These are phyloP conservation scores for Didymella pomorum DNA, from an alignment of 2,329 filamentous ascomycete species.

Conservation along the genomic window DNA sequence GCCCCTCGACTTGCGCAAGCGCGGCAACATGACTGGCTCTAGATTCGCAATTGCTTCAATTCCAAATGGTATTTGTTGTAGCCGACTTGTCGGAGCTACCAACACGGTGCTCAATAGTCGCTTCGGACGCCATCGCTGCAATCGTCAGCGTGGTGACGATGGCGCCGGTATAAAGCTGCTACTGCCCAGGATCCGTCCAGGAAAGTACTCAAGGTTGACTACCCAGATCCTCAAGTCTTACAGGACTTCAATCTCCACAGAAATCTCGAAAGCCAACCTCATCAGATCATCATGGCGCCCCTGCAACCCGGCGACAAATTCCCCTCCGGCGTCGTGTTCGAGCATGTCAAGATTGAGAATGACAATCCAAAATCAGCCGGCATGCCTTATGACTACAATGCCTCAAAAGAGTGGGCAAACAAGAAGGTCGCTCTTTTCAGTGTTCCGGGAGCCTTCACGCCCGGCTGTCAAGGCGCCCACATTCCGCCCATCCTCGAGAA, in stretches of 20 bases:
- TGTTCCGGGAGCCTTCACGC: conserved; percentile 5
- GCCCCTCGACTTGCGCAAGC: not conserved
- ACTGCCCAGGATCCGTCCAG: too few relatives aligned
- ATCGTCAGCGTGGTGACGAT: not conserved
- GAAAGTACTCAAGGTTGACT: too few relatives aligned
- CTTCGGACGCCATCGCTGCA: not conserved
- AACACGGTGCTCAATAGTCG: not conserved
- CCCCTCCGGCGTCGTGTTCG: conserved; percentile 2
- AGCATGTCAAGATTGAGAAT: conserved; percentile 8
- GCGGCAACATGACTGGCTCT: not conserved
- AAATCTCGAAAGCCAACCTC: not conserved
- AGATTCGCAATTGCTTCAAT: not conserved
- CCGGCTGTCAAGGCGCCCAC: conserved; percentile 1
- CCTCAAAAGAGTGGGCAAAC: conserved; percentile 6
- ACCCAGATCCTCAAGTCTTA: too few relatives aligned
- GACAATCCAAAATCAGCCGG: conserved; percentile 5
- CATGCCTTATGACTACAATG: conserved; percentile 7
- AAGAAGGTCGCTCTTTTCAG: conserved; percentile 6
- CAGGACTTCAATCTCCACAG: not conserved
- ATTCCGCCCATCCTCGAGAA: conserved; percentile 1
- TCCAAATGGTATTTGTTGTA: conserved; percentile 1
- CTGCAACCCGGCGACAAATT: conserved; percentile 8
- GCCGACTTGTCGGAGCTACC: conserved; percentile 2
- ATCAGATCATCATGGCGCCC: not conserved
- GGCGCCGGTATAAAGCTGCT: not conserved